phyloP scores from a whole-genome alignment of 2,329 filamentous ascomycete genomes.

The Xylariaceae sp. region DNA sequence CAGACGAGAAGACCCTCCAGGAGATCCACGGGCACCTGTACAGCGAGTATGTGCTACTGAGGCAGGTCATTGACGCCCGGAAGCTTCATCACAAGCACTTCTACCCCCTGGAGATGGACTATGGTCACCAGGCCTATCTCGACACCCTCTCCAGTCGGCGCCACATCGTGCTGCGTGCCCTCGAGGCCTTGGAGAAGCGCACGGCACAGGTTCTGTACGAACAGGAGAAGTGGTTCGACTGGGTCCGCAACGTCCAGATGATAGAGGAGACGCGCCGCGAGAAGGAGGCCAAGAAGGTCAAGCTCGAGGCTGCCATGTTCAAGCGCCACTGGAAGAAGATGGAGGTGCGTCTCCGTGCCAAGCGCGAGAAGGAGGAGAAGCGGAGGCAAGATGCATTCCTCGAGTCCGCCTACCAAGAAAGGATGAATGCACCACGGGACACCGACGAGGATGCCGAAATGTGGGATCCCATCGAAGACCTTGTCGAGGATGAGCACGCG shows the following conservation, averaged over 20 bases:
- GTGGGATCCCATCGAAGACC: conserved; percentile 43
- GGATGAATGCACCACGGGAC: conserved; percentile 24
- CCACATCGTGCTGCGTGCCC: conserved; percentile 25
- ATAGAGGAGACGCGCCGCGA: no score
- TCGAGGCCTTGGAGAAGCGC: conserved; percentile 35
- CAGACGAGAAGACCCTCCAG: conserved; percentile 28
- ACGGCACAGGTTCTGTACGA: conserved; percentile 35
- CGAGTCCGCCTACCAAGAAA: conserved; percentile 33
- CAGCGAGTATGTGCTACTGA: conserved; percentile 20
- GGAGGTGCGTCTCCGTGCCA: conserved; percentile 29
- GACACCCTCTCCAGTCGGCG: conserved; percentile 24
- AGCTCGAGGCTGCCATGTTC: conserved; percentile 39
- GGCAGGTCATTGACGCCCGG: conserved; percentile 18
- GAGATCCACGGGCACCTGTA: conserved; percentile 34
- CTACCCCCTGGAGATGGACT: conserved; percentile 23
- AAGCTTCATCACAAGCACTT: conserved; percentile 24
- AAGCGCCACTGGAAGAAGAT: conserved; percentile 38
- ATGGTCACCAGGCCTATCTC: conserved; percentile 25
- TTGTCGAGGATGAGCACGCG: conserved; percentile 34
- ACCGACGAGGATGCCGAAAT: conserved; percentile 28
- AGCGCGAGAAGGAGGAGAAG: conserved; percentile 32
- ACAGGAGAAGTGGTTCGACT: conserved; percentile 40
- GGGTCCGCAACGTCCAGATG: conserved; percentile 36
- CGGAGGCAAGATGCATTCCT: conserved; percentile 36
- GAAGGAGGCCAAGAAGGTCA: conserved; percentile 42